Conservation (phyloP, 2,329 filamentous ascomycete species). For the Aquanectria penicillioides region DNA sequence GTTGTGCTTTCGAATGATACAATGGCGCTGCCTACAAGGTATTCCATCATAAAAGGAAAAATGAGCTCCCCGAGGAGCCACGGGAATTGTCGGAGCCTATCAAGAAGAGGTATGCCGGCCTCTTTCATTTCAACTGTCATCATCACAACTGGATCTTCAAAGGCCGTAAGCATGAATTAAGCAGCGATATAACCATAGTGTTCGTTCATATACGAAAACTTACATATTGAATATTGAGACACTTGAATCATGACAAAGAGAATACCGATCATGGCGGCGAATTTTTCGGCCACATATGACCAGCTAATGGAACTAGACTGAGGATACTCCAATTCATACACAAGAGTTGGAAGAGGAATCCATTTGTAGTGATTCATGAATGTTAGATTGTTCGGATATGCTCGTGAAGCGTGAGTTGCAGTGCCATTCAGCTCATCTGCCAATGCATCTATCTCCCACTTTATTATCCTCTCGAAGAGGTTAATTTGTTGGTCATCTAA, state of each 20-base stretch:
- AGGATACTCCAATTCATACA: conserved; percentile 84
- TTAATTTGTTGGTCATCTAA: conserved; percentile 71
- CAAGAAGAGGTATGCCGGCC: conserved; percentile 65
- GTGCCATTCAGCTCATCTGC: conserved; percentile 73
- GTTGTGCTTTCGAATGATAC: neutral
- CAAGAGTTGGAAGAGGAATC: conserved; percentile 78
- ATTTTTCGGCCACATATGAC: conserved; percentile 79
- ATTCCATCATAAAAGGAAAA: conserved; percentile 83
- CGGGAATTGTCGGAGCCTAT: conserved; percentile 74
- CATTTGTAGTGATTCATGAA: conserved; percentile 75
- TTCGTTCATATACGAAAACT: conserved; percentile 12
- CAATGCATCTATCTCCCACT: conserved; percentile 72
- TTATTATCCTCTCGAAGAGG: conserved; percentile 72
- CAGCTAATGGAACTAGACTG: conserved; percentile 74
- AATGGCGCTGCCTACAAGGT: conserved; percentile 58
- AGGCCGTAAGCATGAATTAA: conserved; percentile 7
- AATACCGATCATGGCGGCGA: conserved; percentile 74
- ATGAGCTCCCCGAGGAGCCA: conserved; percentile 80
- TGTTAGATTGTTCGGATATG: conserved; percentile 77
- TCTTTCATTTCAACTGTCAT: conserved; percentile 75
- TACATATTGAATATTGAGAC: conserved; percentile 77
- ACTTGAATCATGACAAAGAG: conserved; percentile 84
- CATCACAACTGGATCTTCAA: conserved; percentile 73
- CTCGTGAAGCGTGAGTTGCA: conserved; percentile 57
- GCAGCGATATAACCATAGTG: neutral